Evolutionary conservation across 306 rosid species (phyloP), one percentile per base, ranked within the genome.

Genomic region (Trichosanthes truncata): DNA sequence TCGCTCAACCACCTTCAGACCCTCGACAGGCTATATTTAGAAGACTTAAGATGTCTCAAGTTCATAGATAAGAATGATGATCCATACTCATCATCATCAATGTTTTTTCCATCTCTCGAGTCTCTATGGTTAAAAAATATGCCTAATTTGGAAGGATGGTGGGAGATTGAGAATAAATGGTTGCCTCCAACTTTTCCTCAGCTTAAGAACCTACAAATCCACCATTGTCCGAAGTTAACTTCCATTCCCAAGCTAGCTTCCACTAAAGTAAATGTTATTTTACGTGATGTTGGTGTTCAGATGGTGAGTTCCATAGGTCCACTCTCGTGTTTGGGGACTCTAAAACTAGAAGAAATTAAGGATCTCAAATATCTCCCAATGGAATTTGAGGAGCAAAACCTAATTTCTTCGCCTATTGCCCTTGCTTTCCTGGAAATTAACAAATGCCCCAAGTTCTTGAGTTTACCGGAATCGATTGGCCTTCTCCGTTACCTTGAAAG

Each of bases 71-170:
- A 18, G 7, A 67, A 66, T n/a, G n/a, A n/a, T 15, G 14, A 35
- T 15, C 14, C 49, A 38, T 67, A 9, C 15, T 67, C 29, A 1
- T 66, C 72, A 17, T 33, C 48, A 9, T 52, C 53, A n/a, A 5
- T 38, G 74, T 66, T 36, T 20, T 66, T 66, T 38, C 74, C 49
- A 3, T 66, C 49, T 18, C 74, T 66, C 29, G 0, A 17, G 15
- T 0, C 5, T 18, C 48, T 66, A 35, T 9, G 1, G 9, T 38
- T 66, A 36, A 5, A 20, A 35, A 4, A 66, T 36, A 66, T 66
- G 74, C 74, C 74, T 66, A 66, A 66, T 36, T 66, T 66, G 45
- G 17, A 66, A 66, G 49, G 74, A 66, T 66, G 74, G 74, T 66
- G 74, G 74, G 29, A 65, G 4, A 23, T 33, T 23, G 65, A 25